A percentile compares a stretch with the other conserved stretches of the same genome.
These are phyloP conservation scores for Pleurotus eryngii DNA, from an alignment of 768 basidiomycete species.

Conservation along the genomic window DNA sequence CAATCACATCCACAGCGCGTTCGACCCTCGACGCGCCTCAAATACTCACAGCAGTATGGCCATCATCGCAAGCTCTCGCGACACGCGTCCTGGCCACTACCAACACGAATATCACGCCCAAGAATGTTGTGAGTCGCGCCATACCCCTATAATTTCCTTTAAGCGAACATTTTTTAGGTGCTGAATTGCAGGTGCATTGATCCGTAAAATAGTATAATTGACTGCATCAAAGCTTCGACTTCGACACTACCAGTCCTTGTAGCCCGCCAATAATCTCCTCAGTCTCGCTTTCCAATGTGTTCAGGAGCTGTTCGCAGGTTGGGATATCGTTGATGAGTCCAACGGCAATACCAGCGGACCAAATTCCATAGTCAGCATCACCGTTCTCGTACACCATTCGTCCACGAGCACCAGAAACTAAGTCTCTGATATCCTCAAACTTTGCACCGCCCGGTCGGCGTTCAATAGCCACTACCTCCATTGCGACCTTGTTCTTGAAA, in stretches of 20 bases:
- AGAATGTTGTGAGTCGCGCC: too few relatives aligned
- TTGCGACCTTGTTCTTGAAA: conserved; percentile 79
- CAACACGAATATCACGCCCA: too few relatives aligned
- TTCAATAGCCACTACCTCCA: conserved; percentile 85
- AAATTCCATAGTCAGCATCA: conserved; percentile 85
- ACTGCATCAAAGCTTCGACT: conserved; percentile 34
- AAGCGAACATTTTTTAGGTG: neutral
- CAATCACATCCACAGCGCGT: neutral
- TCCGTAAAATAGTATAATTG: neutral
- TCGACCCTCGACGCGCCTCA: neutral
- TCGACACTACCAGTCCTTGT: conserved; percentile 25
- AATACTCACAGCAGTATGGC: too few relatives aligned
- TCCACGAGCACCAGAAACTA: conserved; percentile 71
- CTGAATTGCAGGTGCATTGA: neutral
- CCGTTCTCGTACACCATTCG: conserved; percentile 77
- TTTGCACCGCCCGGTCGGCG: conserved; percentile 78
- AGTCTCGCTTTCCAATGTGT: conserved; percentile 69
- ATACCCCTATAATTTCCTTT: too few relatives aligned
- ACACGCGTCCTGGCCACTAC: too few relatives aligned
- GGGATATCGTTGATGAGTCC: conserved; percentile 84
- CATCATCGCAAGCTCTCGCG: too few relatives aligned
- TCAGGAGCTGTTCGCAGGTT: conserved; percentile 70
- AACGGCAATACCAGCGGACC: conserved; percentile 64
- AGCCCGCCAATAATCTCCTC: conserved; percentile 61
- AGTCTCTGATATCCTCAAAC: conserved; percentile 79